Percentiles rank a stretch among this genome's conserved stretches.
Evolutionary conservation across 768 basidiomycete genomes (phyloP).

Genomic region (Russula olivacea): DNA sequence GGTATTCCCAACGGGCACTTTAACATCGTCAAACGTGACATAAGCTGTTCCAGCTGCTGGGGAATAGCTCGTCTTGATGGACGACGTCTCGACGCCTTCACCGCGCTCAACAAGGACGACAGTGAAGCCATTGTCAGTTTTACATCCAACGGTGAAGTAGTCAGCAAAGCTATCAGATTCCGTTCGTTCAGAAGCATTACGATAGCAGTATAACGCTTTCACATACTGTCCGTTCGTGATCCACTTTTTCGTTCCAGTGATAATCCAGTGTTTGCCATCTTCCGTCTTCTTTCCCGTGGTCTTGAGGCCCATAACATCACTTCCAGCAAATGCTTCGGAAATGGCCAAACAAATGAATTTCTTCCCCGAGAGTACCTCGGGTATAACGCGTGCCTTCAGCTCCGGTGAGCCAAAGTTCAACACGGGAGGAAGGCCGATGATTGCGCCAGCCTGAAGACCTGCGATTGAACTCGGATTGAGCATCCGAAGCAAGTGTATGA

Average conservation of each 20-base stretch:
- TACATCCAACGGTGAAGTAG: conserved; percentile 67
- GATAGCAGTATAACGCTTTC: not conserved
- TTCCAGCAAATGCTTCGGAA: conserved; percentile 83
- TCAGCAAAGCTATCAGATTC: conserved; percentile 35
- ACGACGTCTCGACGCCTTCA: conserved; percentile 77
- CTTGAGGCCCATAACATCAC: conserved; percentile 74
- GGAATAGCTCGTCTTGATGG: conserved; percentile 90
- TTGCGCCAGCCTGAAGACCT: conserved; percentile 66
- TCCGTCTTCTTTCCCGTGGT: conserved; percentile 74
- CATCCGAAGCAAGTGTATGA: not conserved
- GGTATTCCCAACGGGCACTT: conserved; percentile 82
- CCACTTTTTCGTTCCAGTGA: conserved; percentile 87
- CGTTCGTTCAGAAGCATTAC: conserved; percentile 1
- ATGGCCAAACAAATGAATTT: conserved; percentile 87
- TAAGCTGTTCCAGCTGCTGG: conserved; percentile 80
- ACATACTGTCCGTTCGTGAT: conserved; percentile 69
- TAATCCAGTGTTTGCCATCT: conserved; percentile 79
- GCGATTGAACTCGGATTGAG: not conserved
- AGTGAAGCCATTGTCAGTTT: conserved; percentile 70
- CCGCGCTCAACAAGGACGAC: conserved; percentile 80
- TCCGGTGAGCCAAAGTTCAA: conserved; percentile 72
- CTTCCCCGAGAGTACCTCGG: conserved; percentile 62
- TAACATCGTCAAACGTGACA: conserved; percentile 77
- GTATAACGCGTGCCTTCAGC: conserved; percentile 49
- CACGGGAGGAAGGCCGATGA: conserved; percentile 81